Conservation (phyloP, 257 asterid species). For the Thymus mandschuricus region DNA sequence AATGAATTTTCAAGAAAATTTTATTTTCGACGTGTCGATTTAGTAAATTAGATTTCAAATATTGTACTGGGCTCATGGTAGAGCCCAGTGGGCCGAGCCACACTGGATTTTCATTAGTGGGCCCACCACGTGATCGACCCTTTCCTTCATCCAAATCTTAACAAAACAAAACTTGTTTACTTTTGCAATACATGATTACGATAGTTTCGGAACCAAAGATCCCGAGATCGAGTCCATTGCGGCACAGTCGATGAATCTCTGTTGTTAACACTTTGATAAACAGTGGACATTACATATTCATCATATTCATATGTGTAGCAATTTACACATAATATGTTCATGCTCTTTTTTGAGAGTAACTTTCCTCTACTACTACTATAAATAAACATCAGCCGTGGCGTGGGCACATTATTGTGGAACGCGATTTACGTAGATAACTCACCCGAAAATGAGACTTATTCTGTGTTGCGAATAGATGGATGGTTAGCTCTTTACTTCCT, state of each 20-base stretch:
- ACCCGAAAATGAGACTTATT: conserved; percentile 8
- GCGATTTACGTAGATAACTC: conserved; percentile 26
- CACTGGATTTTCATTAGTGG: background rate
- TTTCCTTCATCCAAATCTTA: background rate
- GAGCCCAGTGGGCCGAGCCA: conserved; percentile 25
- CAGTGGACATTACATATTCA: background rate
- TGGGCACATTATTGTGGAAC: conserved; percentile 4
- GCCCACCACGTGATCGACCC: conserved; percentile 36
- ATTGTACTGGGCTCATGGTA: conserved; percentile 20
- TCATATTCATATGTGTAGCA: no score
- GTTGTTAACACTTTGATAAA: background rate
- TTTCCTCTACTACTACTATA: background rate
- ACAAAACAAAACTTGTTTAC: conserved; percentile 9
- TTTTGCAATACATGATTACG: no score
- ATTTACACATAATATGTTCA: background rate
- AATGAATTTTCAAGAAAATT: no score
- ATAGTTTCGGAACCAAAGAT: no score
- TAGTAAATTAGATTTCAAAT: no score
- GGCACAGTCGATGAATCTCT: no score
- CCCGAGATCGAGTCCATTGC: no score
- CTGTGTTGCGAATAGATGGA: conserved; percentile 24
- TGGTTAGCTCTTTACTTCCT: conserved; percentile 36
- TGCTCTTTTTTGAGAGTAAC: background rate
- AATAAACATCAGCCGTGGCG: background rate
- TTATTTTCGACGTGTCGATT: no score